Base-by-base conservation (phyloP, 2,329 filamentous ascomycete genomes). In the Chaetomiaceae sp. region DNA sequence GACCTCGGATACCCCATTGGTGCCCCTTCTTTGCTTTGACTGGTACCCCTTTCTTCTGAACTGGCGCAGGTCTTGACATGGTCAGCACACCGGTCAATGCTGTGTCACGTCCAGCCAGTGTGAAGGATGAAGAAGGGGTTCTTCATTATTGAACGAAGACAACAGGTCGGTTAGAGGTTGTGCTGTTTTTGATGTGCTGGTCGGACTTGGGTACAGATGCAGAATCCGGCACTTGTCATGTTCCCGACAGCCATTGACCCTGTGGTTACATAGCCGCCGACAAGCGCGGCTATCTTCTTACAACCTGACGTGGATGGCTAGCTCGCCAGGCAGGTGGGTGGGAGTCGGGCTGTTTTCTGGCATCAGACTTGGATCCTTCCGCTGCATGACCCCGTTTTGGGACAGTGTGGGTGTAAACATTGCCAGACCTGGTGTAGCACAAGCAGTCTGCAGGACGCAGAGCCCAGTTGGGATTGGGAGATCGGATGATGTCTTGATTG, bases 21-120 rank as follows among this genome's bases (percentile, higher is more conserved):
- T 11, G n/a, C n/a, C n/a, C n/a, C n/a, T 44, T 33, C 17, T 44
- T 38, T 40, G 17, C 40, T 44, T 11, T 51, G 42, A 34, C 39
- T 17, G 47, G 47, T 36, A 15, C 47, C 20, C 27, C n/a, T 33
- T 36, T 43, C n/a, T n/a, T n/a, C n/a, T n/a, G n/a, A n/a, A n/a
- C n/a, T 39, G 36, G 17, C n/a, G 2, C 22, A 11, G 12, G 31
- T 3, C 9, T 39, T 19, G 27, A 22, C 22, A 36, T 27, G 36
- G 11, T 5, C 19, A 37, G 22, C 40, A 37, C 48, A 51, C 48
- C 48, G 48, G 48, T 51, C 44, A 36, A 23, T 48, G 46, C 19
- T 31, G 46, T 48, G 46, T 33, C 25, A 48, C 46, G 11, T 3
- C n/a, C 11, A 8, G 15, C n/a, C 5, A 17, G 4, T 19, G n/a